These are phyloP conservation scores for Letharia lupina DNA, from an alignment of 495 filamentous ascomycete genomes.

Conservation along the genomic window DNA sequence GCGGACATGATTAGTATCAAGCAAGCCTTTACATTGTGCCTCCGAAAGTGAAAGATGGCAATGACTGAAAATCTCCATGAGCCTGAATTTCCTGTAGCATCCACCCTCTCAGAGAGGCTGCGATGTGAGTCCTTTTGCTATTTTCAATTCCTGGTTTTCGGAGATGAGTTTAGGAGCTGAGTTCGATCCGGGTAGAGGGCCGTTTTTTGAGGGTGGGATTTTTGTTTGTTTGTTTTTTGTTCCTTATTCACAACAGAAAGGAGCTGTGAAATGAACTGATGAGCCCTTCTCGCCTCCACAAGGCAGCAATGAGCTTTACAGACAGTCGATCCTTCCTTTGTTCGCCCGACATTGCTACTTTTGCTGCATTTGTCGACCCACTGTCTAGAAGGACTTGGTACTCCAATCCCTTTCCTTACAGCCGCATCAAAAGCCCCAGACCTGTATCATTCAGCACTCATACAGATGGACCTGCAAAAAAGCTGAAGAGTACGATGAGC, in stretches of 20 bases:
- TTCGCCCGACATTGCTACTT: too few species aligned
- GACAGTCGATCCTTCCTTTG: too few species aligned
- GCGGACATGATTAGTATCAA: slow-evolving; percentile 5
- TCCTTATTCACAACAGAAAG: not conserved
- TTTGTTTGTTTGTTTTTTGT: not conserved
- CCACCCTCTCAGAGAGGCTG: slow-evolving; percentile 4
- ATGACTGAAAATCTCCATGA: not conserved
- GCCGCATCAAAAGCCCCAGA: too few species aligned
- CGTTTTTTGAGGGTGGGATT: not conserved
- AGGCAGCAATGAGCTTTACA: not conserved
- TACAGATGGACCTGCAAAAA: too few species aligned
- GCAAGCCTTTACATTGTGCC: slow-evolving; percentile 3
- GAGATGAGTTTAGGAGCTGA: not conserved
- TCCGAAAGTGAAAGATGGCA: not conserved
- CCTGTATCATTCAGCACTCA: too few species aligned
- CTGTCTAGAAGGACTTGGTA: too few species aligned
- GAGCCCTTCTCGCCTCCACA: not conserved
- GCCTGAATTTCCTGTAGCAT: slow-evolving; percentile 6
- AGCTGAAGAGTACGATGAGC: too few species aligned
- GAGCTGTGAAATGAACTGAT: not conserved
- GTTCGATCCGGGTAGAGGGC: not conserved
- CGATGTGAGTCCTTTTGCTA: slow-evolving; percentile 4
- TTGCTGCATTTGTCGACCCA: too few species aligned
- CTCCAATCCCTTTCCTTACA: too few species aligned
- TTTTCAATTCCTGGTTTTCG: not conserved